Conservation (phyloP, 2,329 filamentous ascomycete genomes). For the Blastomyces emzantsi region DNA sequence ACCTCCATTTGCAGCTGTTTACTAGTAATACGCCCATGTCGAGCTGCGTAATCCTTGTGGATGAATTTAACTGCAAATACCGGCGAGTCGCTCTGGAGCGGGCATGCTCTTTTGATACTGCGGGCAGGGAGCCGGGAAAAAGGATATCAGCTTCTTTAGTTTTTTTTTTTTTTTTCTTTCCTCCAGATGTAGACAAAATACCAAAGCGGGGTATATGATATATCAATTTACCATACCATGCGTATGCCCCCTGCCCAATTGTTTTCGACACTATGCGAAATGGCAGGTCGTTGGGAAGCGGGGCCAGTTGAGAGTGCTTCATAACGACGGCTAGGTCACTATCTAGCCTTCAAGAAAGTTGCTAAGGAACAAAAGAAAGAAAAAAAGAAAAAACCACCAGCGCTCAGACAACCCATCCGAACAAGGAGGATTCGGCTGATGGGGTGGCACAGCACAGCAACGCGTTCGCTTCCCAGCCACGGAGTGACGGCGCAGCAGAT, state of each 20-base stretch:
- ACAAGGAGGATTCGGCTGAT: background rate
- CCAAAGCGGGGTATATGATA: slow-evolving; percentile 1
- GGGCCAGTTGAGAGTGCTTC: slow-evolving; percentile 77
- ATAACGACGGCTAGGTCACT: slow-evolving; percentile 28
- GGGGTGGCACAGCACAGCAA: background rate
- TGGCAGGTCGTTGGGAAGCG: slow-evolving; percentile 72
- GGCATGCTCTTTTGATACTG: slow-evolving; percentile 89
- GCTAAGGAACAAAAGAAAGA: background rate
- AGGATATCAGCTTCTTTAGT: slow-evolving; percentile 9
- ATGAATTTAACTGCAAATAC: slow-evolving; percentile 98
- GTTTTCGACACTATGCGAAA: slow-evolving; percentile 95
- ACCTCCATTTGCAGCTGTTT: slow-evolving; percentile 92
- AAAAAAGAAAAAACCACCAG: background rate
- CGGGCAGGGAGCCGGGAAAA: slow-evolving; percentile 12
- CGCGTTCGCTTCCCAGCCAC: background rate
- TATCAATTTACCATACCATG: slow-evolving; percentile 72
- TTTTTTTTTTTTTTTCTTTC: no score
- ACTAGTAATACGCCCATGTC: slow-evolving; percentile 75
- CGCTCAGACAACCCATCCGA: slow-evolving; percentile 5
- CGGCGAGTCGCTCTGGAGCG: slow-evolving; percentile 57
- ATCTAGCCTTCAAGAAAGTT: background rate
- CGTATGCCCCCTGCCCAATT: slow-evolving; percentile 93
- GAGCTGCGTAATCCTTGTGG: slow-evolving; percentile 89
- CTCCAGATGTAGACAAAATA: background rate
- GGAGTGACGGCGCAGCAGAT: background rate